Evolutionary conservation across 345 rosid species (phyloP), one percentile per base, ranked within the genome.

Genomic region (Moricandia moricandioides): DNA sequence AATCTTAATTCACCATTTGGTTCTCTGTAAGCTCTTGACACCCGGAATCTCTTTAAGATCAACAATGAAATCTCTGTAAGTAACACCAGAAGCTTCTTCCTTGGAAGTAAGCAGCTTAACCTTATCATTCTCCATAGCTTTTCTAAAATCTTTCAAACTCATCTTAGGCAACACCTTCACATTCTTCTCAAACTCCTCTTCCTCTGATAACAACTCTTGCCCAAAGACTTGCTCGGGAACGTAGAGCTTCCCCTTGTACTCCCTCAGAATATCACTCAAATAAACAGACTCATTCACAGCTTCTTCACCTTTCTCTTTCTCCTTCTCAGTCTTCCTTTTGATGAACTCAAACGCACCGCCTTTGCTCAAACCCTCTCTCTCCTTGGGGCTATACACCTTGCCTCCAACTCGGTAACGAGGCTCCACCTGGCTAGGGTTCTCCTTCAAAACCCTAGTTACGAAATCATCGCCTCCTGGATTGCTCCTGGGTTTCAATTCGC

Each of bases 151-250:
- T 57, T 88, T 92, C 69, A 88, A 54, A 69, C 90, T 86, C 88
- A 91, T 86, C 65, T 78, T 82, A 40, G 98, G 98, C 67, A 91
- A 83, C 49, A 83, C 92, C 64, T 80, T 84, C 54, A 88, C 70
- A 76, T 70, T 79, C 78, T 67, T 85, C 75, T 86, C 87, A 67
- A 93, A 93, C 27, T 85, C 87, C 27, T 91, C 96, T 69, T 89
- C 96, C 79, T 93, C 93, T 0, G 92, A 84, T 73, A 89, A 83
- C 69, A 89, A 83, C 69, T 83, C 87, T 18, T 78, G 61, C 39
- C 87, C 96, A 47, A 93, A 93, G 60, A 91, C 81, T 79, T 89
- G 97, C 85, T 88, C 97, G 0, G 98, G 98, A 30, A 93, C 98
- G 59, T 88, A 91, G 43, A 91, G 93, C 82, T 93, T 91, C 30